Base-by-base conservation (phyloP, 2,329 filamentous ascomycete species). In the Fusarium nematophilum region DNA sequence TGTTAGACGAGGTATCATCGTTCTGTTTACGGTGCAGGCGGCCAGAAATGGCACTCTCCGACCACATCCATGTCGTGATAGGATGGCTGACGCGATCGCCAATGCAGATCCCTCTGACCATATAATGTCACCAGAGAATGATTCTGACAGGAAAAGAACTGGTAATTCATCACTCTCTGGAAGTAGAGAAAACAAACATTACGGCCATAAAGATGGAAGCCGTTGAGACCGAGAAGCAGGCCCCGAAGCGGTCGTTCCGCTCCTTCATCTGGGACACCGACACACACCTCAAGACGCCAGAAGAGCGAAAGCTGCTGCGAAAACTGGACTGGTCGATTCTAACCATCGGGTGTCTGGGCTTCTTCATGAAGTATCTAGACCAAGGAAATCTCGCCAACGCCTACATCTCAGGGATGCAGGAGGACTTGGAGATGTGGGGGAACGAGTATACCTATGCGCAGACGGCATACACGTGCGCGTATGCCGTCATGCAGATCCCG, bases 211-310 rank as follows among this genome's bases (percentile, higher is more conserved):
- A 11, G n/a, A 17, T 52, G 13, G 27, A 39, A 23, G 40, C 45
- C 10, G 14, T 46, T 13, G n/a, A 39, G 15, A 26, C 13, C 37
- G 37, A 39, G 4, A 25, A 26, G 26, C 37, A 39, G 11, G n/a
- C 37, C 6, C 37, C 37, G 6, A 39, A 39, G 17, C 37, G 37
- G 15, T 39, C 30, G 5, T 23, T 26, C 25, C 42, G 8, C 17
- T 46, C n/a, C 7, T 51, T 42, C 34, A 51, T 56, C n/a, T 56
- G 53, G 34, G 53, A 52, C 33, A 56, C 48, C 6, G 43, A 46
- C 21, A 33, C 33, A 17, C 44, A 48, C 17, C 49, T 53, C 21
- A 48, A 53, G 30, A 40, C 37, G 4, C 55, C 49, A 1, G 49
- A 58, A 5, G 49, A 58, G 25, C 55, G 55, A 7, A 53, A 49